Base-by-base conservation (phyloP, 2,329 filamentous ascomycete genomes). In the Paracoccidioides lutzii region DNA sequence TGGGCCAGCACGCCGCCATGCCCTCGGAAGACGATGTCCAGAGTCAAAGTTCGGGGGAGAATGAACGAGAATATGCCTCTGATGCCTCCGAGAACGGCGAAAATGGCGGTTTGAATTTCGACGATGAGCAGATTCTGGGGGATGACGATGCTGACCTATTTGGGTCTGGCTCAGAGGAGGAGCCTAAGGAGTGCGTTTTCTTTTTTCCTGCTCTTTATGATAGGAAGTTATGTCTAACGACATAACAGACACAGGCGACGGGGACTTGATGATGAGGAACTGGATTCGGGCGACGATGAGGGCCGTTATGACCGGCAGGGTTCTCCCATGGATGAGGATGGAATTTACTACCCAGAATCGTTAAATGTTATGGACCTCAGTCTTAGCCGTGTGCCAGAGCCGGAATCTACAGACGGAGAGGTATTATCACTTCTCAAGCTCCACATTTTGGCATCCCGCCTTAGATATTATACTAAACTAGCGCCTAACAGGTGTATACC, bases 241-340 rank as follows among this genome's bases (percentile, higher is more conserved):
- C 41, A 33, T 33, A 22, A 14, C 50, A 73, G 71, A 52, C 64
- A 56, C 56, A 61, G 62, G 35, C 62, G 69, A 56, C 76, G 78
- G 57, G 75, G 72, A 59, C 71, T 84, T 10, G 79, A 83, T 57
- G 81, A 84, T 63, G 76, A 78, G 58, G 79, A 83, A 54, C 75
- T 84, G 42, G 81, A 84, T 64, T 84, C 81, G 9, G 81, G 79
- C 45, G 81, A 84, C 62, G 81, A 84, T 61, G 74, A 79, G 59
- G 78, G 72, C 45, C 75, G 81, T 46, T 69, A 71, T 57, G 81
- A 84, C 64, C 75, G 81, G 38, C 65, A 68, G 12, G 73, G 64
- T 5, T 72, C 75, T 10, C 71, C 66, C 10, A 74, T 75, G 67
- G 74, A 77, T 32, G 73, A 70, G 51, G 69, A 70, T 49, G 68